These are phyloP conservation scores for Ceratocystis lukuohia DNA, from an alignment of 2,329 filamentous ascomycete species.

Conservation along the genomic window DNA sequence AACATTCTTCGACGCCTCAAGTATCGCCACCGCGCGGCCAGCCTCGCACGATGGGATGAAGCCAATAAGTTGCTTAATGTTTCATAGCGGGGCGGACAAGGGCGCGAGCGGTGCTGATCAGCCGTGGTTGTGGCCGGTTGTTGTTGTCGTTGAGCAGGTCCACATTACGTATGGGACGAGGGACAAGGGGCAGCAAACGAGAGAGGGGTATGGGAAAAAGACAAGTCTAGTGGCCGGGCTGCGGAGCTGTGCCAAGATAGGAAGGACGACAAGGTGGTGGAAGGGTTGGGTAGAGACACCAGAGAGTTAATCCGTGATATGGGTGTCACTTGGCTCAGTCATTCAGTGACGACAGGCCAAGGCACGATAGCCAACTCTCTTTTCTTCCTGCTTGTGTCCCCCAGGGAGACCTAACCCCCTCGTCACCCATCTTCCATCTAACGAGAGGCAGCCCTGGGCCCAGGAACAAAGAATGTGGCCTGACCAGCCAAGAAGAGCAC, in stretches of 20 bases:
- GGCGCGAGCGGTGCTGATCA: background rate
- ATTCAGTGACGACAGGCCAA: too few species aligned
- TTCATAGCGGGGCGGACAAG: background rate
- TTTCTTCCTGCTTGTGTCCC: background rate
- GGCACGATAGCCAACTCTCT: too few species aligned
- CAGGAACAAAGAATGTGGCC: background rate
- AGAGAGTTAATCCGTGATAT: too few species aligned
- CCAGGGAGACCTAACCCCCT: background rate
- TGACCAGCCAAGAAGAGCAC: background rate
- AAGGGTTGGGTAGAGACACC: too few species aligned
- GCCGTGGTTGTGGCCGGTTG: too few species aligned
- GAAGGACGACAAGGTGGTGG: too few species aligned
- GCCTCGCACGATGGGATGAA: background rate
- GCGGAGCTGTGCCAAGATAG: background rate
- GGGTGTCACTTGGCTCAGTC: too few species aligned
- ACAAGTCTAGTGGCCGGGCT: background rate
- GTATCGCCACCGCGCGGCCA: background rate
- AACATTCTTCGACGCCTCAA: slow-evolving; percentile 1
- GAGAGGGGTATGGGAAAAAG: background rate
- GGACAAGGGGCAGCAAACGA: too few species aligned
- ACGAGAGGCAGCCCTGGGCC: background rate
- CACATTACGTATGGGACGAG: too few species aligned
- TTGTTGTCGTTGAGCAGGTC: too few species aligned
- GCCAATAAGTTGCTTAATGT: background rate
- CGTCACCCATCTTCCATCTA: too few species aligned